phyloP scores from a whole-genome alignment of 2,329 filamentous ascomycete genomes.

The Emmonsiellopsis sp. region DNA sequence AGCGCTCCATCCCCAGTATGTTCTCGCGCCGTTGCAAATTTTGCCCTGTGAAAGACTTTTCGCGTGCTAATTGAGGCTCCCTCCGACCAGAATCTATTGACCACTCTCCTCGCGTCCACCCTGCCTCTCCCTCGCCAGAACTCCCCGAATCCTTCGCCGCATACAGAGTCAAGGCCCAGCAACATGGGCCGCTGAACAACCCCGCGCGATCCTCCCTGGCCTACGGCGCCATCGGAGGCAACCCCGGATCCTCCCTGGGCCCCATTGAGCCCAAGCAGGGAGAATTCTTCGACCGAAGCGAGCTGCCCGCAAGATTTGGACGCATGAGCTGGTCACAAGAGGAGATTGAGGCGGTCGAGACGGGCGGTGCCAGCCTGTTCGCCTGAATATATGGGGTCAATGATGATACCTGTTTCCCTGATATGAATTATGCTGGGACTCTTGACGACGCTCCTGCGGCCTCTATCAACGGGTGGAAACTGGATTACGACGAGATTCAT shows the following conservation, averaged over 20 bases:
- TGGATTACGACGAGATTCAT: not conserved
- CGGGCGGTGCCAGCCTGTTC: slow-evolving; percentile 67
- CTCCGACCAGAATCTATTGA: slow-evolving; percentile 30
- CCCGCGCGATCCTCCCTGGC: slow-evolving; percentile 23
- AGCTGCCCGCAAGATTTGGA: slow-evolving; percentile 78
- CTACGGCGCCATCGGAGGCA: slow-evolving; percentile 44
- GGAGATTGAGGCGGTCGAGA: slow-evolving; percentile 95
- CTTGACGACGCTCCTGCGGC: not conserved
- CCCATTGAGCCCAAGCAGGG: slow-evolving; percentile 61
- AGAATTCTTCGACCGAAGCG: slow-evolving; percentile 76
- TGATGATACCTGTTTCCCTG: not conserved
- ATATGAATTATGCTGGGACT: not conserved
- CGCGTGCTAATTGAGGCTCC: not conserved
- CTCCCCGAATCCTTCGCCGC: slow-evolving; percentile 54
- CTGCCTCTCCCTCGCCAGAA: slow-evolving; percentile 44
- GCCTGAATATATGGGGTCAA: slow-evolving; percentile 27
- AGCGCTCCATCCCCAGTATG: slow-evolving; percentile 36
- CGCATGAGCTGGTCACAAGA: slow-evolving; percentile 61
- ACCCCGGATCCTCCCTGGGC: slow-evolving; percentile 61
- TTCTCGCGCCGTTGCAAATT: slow-evolving; percentile 2
- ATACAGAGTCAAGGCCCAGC: slow-evolving; percentile 54
- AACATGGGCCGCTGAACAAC: slow-evolving; percentile 50
- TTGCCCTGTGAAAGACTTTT: not conserved
- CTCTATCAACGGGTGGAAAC: not conserved
- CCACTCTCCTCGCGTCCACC: slow-evolving; percentile 51